phyloP scores from a whole-genome alignment of 176 grass and related monocot species.

The Oryza punctata region DNA sequence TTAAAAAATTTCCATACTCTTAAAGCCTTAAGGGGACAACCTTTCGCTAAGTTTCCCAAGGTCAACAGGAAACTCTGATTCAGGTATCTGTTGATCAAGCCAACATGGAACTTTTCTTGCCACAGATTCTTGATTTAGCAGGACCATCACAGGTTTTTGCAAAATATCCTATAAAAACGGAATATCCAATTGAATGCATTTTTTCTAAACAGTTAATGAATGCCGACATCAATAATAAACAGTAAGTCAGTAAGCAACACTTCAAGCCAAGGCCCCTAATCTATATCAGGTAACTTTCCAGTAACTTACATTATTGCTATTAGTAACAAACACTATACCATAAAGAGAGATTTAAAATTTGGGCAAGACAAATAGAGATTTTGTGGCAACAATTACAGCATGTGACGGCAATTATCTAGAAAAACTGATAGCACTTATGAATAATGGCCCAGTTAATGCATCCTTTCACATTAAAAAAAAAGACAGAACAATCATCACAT shows the following conservation, averaged over 20 bases:
- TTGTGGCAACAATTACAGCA: background rate
- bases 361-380: background rate
- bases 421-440: background rate
- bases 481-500: constrained; percentile 36
- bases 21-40: constrained; percentile 32
- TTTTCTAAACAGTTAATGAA: constrained; percentile 19
- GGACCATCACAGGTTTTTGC: constrained; percentile 60
- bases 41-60: constrained; percentile 61
- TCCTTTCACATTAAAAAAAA: constrained; percentile 15
- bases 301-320: background rate
- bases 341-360: background rate
- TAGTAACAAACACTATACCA: background rate
- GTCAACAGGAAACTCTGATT: constrained; percentile 73
- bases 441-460: background rate
- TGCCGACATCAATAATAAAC: background rate
- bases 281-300: background rate
- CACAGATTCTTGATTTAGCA: constrained; percentile 62
- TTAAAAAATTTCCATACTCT: constrained; percentile 14
- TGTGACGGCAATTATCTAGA: background rate
- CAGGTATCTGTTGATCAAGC: constrained; percentile 72
- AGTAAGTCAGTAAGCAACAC: background rate
- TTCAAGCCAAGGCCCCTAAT: background rate
- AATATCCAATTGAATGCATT: constrained; percentile 20
- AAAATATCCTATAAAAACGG: constrained; percentile 58
- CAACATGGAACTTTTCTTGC: constrained; percentile 67